Conservation (phyloP, 1,284 basidiomycete species). For the Exobasidium cylindrosporum region DNA sequence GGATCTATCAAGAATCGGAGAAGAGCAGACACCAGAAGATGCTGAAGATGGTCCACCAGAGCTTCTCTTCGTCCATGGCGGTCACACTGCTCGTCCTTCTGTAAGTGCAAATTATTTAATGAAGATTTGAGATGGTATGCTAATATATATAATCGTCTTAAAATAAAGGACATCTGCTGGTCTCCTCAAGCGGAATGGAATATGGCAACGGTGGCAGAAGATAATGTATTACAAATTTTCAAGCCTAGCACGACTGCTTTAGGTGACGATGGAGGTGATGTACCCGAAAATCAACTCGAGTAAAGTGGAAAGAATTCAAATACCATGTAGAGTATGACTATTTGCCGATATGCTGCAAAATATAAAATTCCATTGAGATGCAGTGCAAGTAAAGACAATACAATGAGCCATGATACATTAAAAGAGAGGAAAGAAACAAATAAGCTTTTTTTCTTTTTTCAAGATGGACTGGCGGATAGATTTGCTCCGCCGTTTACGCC, state of each 20-base stretch:
- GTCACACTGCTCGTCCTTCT: constrained; percentile 50
- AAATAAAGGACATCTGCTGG: constrained; percentile 42
- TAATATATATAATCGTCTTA: neutral
- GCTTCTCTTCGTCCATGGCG: constrained; percentile 53
- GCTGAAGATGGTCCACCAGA: constrained; percentile 88
- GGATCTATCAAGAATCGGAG: constrained; percentile 88
- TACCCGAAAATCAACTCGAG: constrained; percentile 20
- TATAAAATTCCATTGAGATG: too few species aligned
- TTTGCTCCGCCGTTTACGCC: too few species aligned
- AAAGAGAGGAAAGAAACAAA: too few species aligned
- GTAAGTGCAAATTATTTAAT: constrained; percentile 2
- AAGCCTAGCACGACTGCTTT: constrained; percentile 21
- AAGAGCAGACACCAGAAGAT: constrained; percentile 95
- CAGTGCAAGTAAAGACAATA: too few species aligned
- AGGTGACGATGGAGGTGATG: constrained; percentile 21
- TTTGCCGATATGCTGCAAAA: too few species aligned
- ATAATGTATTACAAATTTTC: constrained; percentile 53
- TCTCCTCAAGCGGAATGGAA: constrained; percentile 50
- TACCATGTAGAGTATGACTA: too few species aligned
- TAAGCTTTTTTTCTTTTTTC: too few species aligned
- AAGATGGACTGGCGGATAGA: too few species aligned
- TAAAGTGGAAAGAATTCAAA: constrained; percentile 13
- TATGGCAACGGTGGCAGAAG: constrained; percentile 48
- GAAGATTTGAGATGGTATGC: neutral
- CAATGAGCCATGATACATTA: too few species aligned